Evolutionary conservation across 2,329 filamentous ascomycete genomes (phyloP), one percentile per base, ranked within the genome.

Genomic region (Penicillium verrucosum): DNA sequence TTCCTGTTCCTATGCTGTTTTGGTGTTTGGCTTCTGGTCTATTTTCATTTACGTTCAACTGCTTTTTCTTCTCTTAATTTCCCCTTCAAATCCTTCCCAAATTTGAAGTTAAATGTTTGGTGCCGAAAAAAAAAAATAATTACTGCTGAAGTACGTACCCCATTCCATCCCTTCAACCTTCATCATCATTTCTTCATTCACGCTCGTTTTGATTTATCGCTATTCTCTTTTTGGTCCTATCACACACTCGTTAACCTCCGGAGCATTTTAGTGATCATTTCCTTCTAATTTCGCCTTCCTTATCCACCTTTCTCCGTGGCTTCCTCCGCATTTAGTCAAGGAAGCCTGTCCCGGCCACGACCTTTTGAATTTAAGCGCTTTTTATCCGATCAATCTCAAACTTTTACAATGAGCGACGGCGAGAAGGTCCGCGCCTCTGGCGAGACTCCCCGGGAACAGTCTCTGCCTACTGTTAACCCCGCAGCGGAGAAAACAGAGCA

Each of bases 341-440:
- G 73, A 68, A 75, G 70, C 71, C 66, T 74, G 60, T 67, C 71
- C 57, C 73, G 77, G 74, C 75, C 76, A 65, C 72, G 73, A 64
- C 77, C 78, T 45, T 81, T 81, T 65, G 75, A 80, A 60, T 74
- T 80, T 54, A 75, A 76, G 66, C 71, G 72, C 47, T 80, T 80
- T 63, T 67, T 81, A 60, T 69, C 72, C 54, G 70, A 75, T 51
- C 75, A 77, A 65, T 69, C 69, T 59, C 70, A 67, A 56, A 61
- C 62, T 23, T 63, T 71, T 56, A 69, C 73, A 60, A 89, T 88
- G 85, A 82, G 76, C 68, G 89, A 83, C 72, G 80, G 89, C 73
- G 89, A 96, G 76, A 97, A 96, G 79, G 87, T 83, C 67, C 88
- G 92, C 72, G 82, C 86, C 68, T 96, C 91, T 45, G 89, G 89